These are phyloP conservation scores for Bacidia rubella DNA, from an alignment of 495 filamentous ascomycete genomes.

Conservation along the genomic window DNA sequence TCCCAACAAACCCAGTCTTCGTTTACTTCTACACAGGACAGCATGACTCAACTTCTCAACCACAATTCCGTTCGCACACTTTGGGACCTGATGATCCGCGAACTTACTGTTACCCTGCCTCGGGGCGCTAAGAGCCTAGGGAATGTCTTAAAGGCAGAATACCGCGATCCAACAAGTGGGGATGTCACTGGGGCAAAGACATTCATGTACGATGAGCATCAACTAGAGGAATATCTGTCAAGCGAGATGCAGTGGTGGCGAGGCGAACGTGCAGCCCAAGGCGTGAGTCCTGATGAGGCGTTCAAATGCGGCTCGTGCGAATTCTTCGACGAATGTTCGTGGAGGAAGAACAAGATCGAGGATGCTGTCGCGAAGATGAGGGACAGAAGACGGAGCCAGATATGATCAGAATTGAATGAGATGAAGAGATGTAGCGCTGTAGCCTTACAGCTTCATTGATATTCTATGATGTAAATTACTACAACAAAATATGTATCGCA, in stretches of 20 bases:
- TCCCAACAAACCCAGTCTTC: not conserved
- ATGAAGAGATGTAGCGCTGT: not conserved
- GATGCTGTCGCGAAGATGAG: slow-evolving; percentile 28
- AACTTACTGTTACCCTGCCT: slow-evolving; percentile 45
- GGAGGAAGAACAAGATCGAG: slow-evolving; percentile 40
- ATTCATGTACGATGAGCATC: slow-evolving; percentile 52
- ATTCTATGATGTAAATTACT: too few species aligned
- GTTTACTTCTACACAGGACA: slow-evolving; percentile 28
- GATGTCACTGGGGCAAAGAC: slow-evolving; percentile 51
- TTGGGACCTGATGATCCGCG: slow-evolving; percentile 52
- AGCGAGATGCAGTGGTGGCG: slow-evolving; percentile 78
- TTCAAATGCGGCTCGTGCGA: slow-evolving; percentile 72
- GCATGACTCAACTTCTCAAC: slow-evolving; percentile 39
- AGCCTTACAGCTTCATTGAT: too few species aligned
- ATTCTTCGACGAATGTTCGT: slow-evolving; percentile 46
- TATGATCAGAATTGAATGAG: slow-evolving; percentile 8
- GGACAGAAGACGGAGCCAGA: slow-evolving; percentile 12
- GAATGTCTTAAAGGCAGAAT: slow-evolving; percentile 35
- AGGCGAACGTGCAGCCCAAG: slow-evolving; percentile 60
- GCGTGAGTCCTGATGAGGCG: slow-evolving; percentile 76
- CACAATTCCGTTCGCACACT: slow-evolving; percentile 47
- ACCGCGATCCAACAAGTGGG: slow-evolving; percentile 29
- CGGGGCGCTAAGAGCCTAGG: slow-evolving; percentile 35
- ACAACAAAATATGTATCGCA: not conserved
- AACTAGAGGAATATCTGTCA: slow-evolving; percentile 48